Base-by-base conservation (phyloP, 352 stramenopile genomes). In the Phytophthora cajani region DNA sequence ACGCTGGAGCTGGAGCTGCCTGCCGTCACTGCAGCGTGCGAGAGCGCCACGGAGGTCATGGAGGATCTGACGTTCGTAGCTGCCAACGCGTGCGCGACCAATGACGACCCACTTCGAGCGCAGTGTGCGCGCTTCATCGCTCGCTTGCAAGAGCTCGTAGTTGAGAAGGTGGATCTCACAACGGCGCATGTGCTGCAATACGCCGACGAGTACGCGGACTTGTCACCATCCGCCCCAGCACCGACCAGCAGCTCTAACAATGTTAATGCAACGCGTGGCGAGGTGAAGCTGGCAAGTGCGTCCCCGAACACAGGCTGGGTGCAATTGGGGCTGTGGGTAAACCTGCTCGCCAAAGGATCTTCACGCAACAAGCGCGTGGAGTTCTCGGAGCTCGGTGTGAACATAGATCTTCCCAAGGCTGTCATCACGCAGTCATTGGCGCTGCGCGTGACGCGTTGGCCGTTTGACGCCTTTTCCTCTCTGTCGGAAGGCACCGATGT, bases 281-380 rank as follows among this genome's bases (percentile, higher is more conserved):
- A 95, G 67, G 84, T 93, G 17, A 90, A 92, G 58, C 72, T 92
- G 40, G 82, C 78, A 42, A 90, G 81, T 55, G 73, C 71, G 2
- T 79, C 72, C 42, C 68, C 72, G 17, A 69, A 73, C 5, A 71
- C 68, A 30, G 69, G 76, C 16, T 79, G 72, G 60, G 64, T 91
- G 49, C 80, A 90, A 44, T 68, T 93, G 11, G 88, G 84, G 0
- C 52, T 93, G 27, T 95, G 87, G 87, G 69, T 93, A 11, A 93
- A 95, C 36, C 64, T 95, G 14, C 71, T 90, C 32, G 83, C 84
- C 9, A 93, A 92, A 71, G 85, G 84, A 0, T 90, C 79, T 8
- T 91, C 81, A 1, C 85, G 87, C 3, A 92, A 88, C 73, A 93
- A 93, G 51, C 79, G 81, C 25, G 87, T 95, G 30, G 85, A 95